phyloP scores from a whole-genome alignment of 2,329 filamentous ascomycete genomes.

The Pyrenophora seminiperda region DNA sequence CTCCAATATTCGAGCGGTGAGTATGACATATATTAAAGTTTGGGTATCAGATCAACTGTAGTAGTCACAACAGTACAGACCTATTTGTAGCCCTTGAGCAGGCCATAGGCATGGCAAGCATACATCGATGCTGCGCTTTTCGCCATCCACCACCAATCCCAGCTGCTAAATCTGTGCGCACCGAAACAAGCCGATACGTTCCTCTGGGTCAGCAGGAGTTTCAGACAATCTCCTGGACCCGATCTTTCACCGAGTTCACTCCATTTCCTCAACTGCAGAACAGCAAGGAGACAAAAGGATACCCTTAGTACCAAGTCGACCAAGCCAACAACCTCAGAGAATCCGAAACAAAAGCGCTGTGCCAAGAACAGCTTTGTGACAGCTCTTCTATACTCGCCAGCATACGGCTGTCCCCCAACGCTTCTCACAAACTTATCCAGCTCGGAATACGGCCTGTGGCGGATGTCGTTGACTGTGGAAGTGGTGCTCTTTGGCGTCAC shows the following conservation, averaged over 20 bases:
- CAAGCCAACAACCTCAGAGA: slow-evolving; percentile 63
- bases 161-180: not conserved
- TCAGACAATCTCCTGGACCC: slow-evolving; percentile 1
- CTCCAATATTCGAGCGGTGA: not conserved
- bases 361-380: slow-evolving; percentile 52
- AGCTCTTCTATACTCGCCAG: slow-evolving; percentile 45
- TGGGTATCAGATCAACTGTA: too few relatives aligned
- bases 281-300: slow-evolving; percentile 54
- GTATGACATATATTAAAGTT: too few relatives aligned
- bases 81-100: slow-evolving; percentile 38
- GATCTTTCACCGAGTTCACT: not conserved
- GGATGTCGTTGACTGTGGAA: slow-evolving; percentile 44
- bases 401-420: slow-evolving; percentile 13
- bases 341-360: slow-evolving; percentile 47
- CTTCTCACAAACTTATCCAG: slow-evolving; percentile 48
- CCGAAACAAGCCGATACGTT: slow-evolving; percentile 5
- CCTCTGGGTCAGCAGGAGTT: not conserved
- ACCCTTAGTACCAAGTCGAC: slow-evolving; percentile 72
- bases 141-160: slow-evolving; percentile 14
- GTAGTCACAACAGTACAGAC: not conserved
- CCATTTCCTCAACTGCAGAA: slow-evolving; percentile 26
- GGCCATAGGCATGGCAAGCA: slow-evolving; percentile 33
- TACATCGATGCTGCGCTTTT: slow-evolving; percentile 11
- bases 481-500: slow-evolving; percentile 18
- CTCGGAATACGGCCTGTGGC: slow-evolving; percentile 45